phyloP scores from a whole-genome alignment of 1,284 basidiomycete genomes.

The Apiotrichum montevideense region DNA sequence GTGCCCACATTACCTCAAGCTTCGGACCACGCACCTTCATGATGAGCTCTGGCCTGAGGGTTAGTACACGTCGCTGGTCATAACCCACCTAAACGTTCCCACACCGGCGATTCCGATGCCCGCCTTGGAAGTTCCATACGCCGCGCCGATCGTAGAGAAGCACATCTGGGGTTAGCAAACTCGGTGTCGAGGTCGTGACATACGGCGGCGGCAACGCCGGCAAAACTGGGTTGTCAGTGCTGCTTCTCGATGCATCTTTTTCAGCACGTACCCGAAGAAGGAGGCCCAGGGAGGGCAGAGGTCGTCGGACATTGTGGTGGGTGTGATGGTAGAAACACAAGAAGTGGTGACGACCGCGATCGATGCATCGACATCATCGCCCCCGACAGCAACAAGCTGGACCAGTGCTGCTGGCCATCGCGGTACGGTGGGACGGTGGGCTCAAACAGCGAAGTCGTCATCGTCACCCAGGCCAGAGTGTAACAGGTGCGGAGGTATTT shows the following conservation, averaged over 20 bases:
- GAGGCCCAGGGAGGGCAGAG: slow-evolving; percentile 47
- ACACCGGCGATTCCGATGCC: slow-evolving; percentile 97
- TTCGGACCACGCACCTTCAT: slow-evolving; percentile 69
- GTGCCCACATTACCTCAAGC: neutral
- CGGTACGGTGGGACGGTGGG: no score
- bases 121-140: slow-evolving; percentile 93
- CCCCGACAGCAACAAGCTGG: no score
- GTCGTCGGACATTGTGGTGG: slow-evolving; percentile 33
- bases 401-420: no score
- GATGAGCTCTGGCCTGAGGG: slow-evolving; percentile 76
- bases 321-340: neutral
- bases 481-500: no score
- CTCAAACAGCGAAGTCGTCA: no score
- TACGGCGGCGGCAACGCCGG: slow-evolving; percentile 40
- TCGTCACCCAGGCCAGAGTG: no score
- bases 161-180: slow-evolving; percentile 34
- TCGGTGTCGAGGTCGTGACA: slow-evolving; percentile 6
- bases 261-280: slow-evolving; percentile 42
- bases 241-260: neutral
- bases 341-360: neutral
- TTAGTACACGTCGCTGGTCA: neutral
- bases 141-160: slow-evolving; percentile 71
- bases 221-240: slow-evolving; percentile 28
- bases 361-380: neutral
- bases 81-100: slow-evolving; percentile 64